phyloP scores from a whole-genome alignment of 2,329 filamentous ascomycete genomes.

The Cladobotryum protrusum region DNA sequence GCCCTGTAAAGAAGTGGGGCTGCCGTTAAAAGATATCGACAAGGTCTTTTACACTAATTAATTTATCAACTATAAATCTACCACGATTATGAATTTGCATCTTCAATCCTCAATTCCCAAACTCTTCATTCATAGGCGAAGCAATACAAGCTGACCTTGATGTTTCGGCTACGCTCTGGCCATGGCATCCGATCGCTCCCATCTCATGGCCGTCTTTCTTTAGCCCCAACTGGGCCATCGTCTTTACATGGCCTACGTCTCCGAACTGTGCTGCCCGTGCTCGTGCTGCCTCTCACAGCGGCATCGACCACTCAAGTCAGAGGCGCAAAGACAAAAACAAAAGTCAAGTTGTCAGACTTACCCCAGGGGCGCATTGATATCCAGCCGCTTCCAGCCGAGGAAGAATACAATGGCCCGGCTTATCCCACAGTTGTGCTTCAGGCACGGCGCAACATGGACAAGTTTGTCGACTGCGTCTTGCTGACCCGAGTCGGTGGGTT shows the following conservation, averaged over 20 bases:
- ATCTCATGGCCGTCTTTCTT: not conserved
- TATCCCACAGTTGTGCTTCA: slow-evolving; percentile 90
- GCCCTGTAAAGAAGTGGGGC: no score
- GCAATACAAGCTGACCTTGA: slow-evolving; percentile 5
- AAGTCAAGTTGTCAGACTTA: slow-evolving; percentile 49
- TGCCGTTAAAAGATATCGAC: no score
- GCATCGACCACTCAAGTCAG: slow-evolving; percentile 21
- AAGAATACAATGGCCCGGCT: slow-evolving; percentile 41
- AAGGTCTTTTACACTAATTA: no score
- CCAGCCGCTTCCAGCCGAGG: slow-evolving; percentile 21
- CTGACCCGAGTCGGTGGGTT: slow-evolving; percentile 91
- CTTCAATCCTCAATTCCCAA: not conserved
- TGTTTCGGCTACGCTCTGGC: slow-evolving; percentile 13
- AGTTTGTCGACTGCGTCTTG: slow-evolving; percentile 84
- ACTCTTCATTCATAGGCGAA: not conserved
- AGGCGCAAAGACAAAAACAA: slow-evolving; percentile 50
- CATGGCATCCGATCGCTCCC: slow-evolving; percentile 6
- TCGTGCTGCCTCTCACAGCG: not conserved
- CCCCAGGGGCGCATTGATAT: slow-evolving; percentile 43
- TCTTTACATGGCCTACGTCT: not conserved
- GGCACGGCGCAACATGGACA: slow-evolving; percentile 81
- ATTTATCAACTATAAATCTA: no score
- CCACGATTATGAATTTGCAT: not conserved
- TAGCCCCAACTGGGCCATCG: not conserved
- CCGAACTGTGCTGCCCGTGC: not conserved